Conservation (phyloP, 148 eudicot genomes). For the Rhododendron molle region DNA sequence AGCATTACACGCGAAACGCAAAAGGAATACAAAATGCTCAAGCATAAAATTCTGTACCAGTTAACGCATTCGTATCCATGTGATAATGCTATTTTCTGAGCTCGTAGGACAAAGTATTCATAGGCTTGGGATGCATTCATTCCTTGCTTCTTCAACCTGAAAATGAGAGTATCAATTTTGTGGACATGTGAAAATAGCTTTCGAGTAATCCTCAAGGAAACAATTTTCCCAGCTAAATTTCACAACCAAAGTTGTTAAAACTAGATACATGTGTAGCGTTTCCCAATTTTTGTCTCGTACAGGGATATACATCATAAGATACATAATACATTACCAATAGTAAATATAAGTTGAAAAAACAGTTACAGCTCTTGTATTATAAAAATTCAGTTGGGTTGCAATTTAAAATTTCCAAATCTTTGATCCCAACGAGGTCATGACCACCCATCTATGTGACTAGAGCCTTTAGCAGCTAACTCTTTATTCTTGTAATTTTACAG, state of each 20-base stretch:
- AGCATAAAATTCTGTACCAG: slow-evolving; percentile 43
- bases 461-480: background rate
- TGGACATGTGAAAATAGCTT: background rate
- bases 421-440: background rate
- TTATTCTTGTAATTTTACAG: background rate
- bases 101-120: slow-evolving; percentile 75
- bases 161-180: background rate
- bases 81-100: slow-evolving; percentile 78
- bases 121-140: slow-evolving; percentile 57
- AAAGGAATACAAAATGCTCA: background rate
- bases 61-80: slow-evolving; percentile 85
- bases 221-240: background rate
- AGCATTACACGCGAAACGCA: slow-evolving; percentile 5
- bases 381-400: background rate
- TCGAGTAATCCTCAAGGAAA: background rate
- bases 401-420: background rate
- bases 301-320: background rate
- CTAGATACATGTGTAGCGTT: background rate
- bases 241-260: background rate
- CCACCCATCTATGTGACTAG: background rate
- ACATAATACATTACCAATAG: background rate
- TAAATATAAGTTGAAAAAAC: background rate
- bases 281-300: background rate
- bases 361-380: background rate
- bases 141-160: slow-evolving; percentile 51